These are phyloP conservation scores for Panicum miliaceum DNA, from an alignment of 176 grass and related monocot species.

Conservation along the genomic window DNA sequence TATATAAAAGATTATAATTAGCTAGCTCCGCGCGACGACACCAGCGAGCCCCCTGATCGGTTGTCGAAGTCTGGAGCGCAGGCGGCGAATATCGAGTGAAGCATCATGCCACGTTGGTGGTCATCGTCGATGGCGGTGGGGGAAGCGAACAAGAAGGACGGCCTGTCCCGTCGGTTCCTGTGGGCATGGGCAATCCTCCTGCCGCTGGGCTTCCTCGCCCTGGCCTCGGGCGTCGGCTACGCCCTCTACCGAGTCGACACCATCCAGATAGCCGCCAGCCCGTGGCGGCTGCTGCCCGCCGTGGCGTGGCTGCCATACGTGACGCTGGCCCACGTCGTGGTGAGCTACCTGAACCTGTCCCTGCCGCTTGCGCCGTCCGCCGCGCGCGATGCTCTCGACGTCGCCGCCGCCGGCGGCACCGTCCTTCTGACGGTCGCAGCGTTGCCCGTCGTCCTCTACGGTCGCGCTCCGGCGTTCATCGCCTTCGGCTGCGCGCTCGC, in stretches of 20 bases:
- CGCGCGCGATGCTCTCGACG: background rate
- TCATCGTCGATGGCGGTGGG: no score
- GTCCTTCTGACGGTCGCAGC: background rate
- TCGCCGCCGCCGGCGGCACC: background rate
- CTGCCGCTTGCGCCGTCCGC: background rate
- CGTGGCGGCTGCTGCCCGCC: background rate
- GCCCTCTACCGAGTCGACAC: rapidly evolving
- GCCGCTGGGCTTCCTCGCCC: no score
- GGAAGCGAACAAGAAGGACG: no score
- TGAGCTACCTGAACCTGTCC: background rate
- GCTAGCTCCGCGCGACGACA: no score
- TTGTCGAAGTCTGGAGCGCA: no score
- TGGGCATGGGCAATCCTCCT: no score
- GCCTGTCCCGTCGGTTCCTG: no score
- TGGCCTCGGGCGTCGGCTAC: no score
- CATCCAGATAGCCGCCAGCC: background rate
- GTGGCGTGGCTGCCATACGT: background rate
- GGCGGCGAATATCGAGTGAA: no score
- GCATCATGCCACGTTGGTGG: no score
- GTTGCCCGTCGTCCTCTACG: background rate
- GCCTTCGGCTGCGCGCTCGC: background rate
- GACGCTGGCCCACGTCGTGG: background rate
- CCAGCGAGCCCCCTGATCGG: no score
- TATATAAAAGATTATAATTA: no score
- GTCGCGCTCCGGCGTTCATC: background rate